Evolutionary conservation across 1,284 basidiomycete species (phyloP), one percentile per base, ranked within the genome.

Genomic region (Papiliotrema laurentii): DNA sequence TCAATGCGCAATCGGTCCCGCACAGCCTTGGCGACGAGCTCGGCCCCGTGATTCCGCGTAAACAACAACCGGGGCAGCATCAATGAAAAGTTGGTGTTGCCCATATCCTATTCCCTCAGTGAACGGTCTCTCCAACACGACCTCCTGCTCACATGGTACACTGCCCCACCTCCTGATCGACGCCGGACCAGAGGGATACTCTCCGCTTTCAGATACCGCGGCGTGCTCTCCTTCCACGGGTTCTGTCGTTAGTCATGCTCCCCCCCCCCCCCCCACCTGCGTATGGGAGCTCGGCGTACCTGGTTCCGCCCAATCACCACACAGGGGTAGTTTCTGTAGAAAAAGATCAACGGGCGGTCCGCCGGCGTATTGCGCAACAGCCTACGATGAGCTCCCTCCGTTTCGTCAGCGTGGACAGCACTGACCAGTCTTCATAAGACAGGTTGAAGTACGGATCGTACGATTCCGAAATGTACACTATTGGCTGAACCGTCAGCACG

Each of bases 31-130:
- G 88, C 78, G 25, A 96, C 79, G 26, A 97, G 76, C 53, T 85
- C 79, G 0, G 89, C 87, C 0, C 93, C 94, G 11, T 78, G 81
- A 28, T 82, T 78, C 33, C 93, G 80, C 63, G 94, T 84, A 60
- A 99, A 98, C 0, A 82, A 77, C 1, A 79, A 68, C 6, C 92
- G 81, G 0, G 93, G 85, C 13, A 94, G 78, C 61, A 97, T 90
- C 55, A 99, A 87, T 1, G 91, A 96, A 72, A 92, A 97, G 71
- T 98, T 98, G 2, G 90, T 92, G 70, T 99, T 99, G 25, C 96
- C 96, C 19, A 89, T 75, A 68, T 99, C 96, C 91, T 42, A 30
- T 97, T 68, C 26, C 14, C 37, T 33, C 13, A 24, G 13, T 9
- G 13, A 24, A 22, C 46, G 33, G 14, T 34, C 27, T 16, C 5